phyloP scores from a whole-genome alignment of 176 grass and related monocot species.

The Bothriochloa decipiens region DNA sequence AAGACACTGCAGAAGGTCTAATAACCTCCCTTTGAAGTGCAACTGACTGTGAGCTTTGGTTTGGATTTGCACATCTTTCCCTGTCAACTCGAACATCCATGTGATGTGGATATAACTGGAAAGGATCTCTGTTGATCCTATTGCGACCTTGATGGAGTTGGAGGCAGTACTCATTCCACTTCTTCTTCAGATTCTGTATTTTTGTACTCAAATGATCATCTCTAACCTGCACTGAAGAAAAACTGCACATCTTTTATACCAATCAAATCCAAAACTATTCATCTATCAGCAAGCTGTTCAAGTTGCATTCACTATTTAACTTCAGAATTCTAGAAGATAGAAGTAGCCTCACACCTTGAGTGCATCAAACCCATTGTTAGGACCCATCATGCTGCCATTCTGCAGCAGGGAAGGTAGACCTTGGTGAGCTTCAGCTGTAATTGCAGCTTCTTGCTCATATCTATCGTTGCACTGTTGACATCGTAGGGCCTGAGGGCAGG shows the following conservation, averaged over 20 bases:
- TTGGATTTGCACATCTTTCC: conserved; percentile 44
- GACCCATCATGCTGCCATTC: conserved; percentile 52
- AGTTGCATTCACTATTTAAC: not conserved
- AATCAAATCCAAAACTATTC: conserved; percentile 34
- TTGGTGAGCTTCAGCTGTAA: conserved; percentile 56
- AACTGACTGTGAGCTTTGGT: conserved; percentile 30
- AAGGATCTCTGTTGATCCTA: conserved; percentile 44
- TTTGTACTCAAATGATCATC: conserved; percentile 81
- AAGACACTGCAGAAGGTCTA: conserved; percentile 45
- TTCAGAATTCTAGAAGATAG: conserved; percentile 25
- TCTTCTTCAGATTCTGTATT: conserved; percentile 72
- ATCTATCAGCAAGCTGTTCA: not conserved
- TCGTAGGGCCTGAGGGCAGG: conserved; percentile 48
- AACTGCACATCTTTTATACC: conserved; percentile 66
- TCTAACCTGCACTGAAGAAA: conserved; percentile 82
- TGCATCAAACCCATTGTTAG: conserved; percentile 62
- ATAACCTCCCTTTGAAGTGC: conserved; percentile 34
- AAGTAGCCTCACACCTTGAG: conserved; percentile 69
- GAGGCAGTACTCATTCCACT: conserved; percentile 77
- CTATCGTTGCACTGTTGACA: conserved; percentile 77
- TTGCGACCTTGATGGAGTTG: conserved; percentile 47
- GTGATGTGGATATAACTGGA: conserved; percentile 44
- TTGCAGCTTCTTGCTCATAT: conserved; percentile 78
- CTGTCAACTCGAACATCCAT: conserved; percentile 40
- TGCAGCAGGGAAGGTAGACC: conserved; percentile 63